Evolutionary conservation across 2,329 filamentous ascomycete genomes (phyloP).

Genomic region (Verticillium alfalfae): DNA sequence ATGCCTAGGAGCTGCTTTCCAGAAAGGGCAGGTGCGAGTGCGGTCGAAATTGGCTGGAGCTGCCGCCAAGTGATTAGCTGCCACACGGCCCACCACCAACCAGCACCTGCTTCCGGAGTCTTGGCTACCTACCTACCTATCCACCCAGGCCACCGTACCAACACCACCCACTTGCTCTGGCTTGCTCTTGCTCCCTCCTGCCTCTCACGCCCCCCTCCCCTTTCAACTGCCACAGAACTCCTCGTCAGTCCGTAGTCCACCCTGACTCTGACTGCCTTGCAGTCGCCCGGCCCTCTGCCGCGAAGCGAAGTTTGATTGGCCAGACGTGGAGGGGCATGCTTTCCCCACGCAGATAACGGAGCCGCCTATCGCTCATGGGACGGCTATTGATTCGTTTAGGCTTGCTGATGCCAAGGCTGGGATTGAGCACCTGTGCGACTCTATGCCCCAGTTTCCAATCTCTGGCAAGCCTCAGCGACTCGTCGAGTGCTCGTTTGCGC

Average conservation of each 20-base stretch:
- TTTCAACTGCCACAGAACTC: too few species aligned
- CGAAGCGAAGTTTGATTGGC: background rate
- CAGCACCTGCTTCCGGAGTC: background rate
- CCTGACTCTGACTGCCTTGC: background rate
- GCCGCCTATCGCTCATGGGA: background rate
- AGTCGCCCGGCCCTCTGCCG: background rate
- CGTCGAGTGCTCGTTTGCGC: background rate
- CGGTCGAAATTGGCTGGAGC: conserved; percentile 3
- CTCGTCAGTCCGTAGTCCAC: too few species aligned
- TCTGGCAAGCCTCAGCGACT: background rate
- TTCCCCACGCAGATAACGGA: conserved; percentile 1
- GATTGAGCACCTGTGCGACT: background rate
- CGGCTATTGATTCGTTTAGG: background rate
- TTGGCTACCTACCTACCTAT: background rate
- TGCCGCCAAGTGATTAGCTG: conserved; percentile 3
- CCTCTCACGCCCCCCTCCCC: background rate
- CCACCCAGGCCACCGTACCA: too few species aligned
- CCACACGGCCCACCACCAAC: background rate
- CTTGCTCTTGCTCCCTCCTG: background rate
- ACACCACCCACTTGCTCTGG: too few species aligned
- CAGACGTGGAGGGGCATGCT: background rate
- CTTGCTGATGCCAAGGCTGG: background rate
- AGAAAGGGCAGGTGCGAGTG: background rate
- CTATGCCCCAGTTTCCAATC: background rate
- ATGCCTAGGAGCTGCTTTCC: background rate